Conservation (phyloP, 495 filamentous ascomycete species). For the Lophiotrema nucula region DNA sequence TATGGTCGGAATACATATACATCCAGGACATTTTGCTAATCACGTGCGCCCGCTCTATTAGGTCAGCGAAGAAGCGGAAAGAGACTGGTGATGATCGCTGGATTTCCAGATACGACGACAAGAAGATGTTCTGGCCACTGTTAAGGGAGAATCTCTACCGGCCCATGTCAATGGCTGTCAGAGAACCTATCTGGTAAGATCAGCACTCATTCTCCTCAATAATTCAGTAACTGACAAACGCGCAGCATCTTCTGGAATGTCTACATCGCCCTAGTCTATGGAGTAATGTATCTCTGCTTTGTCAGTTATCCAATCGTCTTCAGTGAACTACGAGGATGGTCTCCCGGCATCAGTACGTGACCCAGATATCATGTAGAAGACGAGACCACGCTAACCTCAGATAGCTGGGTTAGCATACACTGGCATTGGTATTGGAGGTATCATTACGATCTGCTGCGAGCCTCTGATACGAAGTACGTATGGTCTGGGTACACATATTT, state of each 20-base stretch:
- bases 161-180: slow-evolving; percentile 74
- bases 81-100: slow-evolving; percentile 72
- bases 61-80: slow-evolving; percentile 66
- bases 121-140: slow-evolving; percentile 51
- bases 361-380: too few species aligned
- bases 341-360: slow-evolving; percentile 65
- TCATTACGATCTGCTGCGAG: slow-evolving; percentile 64
- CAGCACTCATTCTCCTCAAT: too few species aligned
- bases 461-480: slow-evolving; percentile 70
- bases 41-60: too few species aligned
- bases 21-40: too few species aligned
- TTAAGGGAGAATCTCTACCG: slow-evolving; percentile 71
- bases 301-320: slow-evolving; percentile 83
- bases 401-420: slow-evolving; percentile 58
- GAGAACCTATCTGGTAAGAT: slow-evolving; percentile 85
- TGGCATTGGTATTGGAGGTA: slow-evolving; percentile 71
- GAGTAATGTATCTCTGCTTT: slow-evolving; percentile 82
- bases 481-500: too few species aligned
- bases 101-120: slow-evolving; percentile 75
- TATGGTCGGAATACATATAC: too few species aligned
- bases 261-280: slow-evolving; percentile 63
- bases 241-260: slow-evolving; percentile 77
- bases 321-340: slow-evolving; percentile 69
- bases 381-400: too few species aligned
- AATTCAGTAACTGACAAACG: too few species aligned